A percentile compares a stretch with the other conserved stretches of the same genome.
Conservation (phyloP, 306 rosid species). For the Lupinus albus region DNA sequence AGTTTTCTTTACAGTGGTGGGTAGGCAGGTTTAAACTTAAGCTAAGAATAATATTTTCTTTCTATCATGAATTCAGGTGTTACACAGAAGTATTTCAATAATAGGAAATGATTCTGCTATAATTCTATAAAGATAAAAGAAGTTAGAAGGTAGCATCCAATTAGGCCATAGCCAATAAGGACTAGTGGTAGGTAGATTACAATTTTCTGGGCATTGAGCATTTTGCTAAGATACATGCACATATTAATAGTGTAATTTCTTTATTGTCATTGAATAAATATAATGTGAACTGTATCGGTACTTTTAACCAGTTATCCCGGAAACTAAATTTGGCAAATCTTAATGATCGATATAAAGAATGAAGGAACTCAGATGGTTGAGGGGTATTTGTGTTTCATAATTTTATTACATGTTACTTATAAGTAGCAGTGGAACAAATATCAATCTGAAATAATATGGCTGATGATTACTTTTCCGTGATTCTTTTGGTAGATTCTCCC, state of each 20-base stretch:
- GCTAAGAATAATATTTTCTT: slow-evolving; percentile 9
- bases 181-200: background rate
- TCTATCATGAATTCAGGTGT: slow-evolving; percentile 14
- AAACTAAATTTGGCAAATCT: slow-evolving; percentile 21
- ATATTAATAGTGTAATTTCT: slow-evolving; percentile 12
- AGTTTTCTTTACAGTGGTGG: background rate
- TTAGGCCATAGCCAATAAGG: slow-evolving; percentile 19
- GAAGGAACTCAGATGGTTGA: background rate
- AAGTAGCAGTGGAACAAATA: slow-evolving; percentile 10
- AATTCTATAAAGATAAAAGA: slow-evolving; percentile 25
- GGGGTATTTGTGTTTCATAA: slow-evolving; percentile 29
- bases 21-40: slow-evolving; percentile 9
- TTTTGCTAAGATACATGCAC: slow-evolving; percentile 6
- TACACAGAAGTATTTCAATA: background rate
- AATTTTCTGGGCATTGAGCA: slow-evolving; percentile 12
- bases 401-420: background rate
- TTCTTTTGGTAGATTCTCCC: slow-evolving; percentile 23
- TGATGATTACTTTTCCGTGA: slow-evolving; percentile 27
- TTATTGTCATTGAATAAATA: background rate
- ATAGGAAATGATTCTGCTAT: slow-evolving; percentile 12
- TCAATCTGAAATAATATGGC: slow-evolving; percentile 28
- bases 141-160: slow-evolving; percentile 14
- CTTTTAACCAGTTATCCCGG: background rate
- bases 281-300: background rate
- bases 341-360: slow-evolving; percentile 15